Evolutionary conservation across 768 basidiomycete species (phyloP), one percentile per base, ranked within the genome.

Genomic region (Trametes elegans): DNA sequence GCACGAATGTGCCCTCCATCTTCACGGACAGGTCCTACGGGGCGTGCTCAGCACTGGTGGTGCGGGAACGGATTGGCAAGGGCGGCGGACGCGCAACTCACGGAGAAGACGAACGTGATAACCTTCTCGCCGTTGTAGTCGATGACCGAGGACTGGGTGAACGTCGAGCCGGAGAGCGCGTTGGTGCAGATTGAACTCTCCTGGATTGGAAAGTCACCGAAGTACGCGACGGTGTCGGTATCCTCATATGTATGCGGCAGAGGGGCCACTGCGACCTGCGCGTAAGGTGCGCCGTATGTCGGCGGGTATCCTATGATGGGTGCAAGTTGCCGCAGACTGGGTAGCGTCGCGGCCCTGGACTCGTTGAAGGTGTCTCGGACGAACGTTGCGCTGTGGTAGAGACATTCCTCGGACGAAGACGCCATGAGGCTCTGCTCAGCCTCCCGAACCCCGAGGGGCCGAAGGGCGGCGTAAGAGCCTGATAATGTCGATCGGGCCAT

Each of bases 1-100:
- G 72, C 29, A 82, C 74, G 64, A 87, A 89, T 9, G 71, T 74
- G 18, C 87, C 87, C 62, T 87, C 85, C n/a, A 74, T 75, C 59
- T 82, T 82, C 4, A 88, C 85, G 0, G 86, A 82, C 14, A 88
- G 71, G 61, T 88, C 85, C 86, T 87, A 60, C 10, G n/a, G 0
- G 18, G 14, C 27, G 27, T 18, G 16, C 28, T 26, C 0, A 27
- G 32, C 6, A 24, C 2, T 36, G 11, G 10, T 36, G 8, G 28
- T 9, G 26, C 0, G 27, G 8, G 5, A 8, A 2, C n/a, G 27
- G 41, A n/a, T n/a, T 24, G 39, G 23, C 23, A 13, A 16, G 14
- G 32, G 8, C 6, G 5, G 9, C 21, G 40, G 10, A 13, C 3
- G 19, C 5, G 19, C 21, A 7, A 54, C 60, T 50, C 42, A 86